Base-by-base conservation (phyloP, 768 basidiomycete species). In the Boletus coccyginus region DNA sequence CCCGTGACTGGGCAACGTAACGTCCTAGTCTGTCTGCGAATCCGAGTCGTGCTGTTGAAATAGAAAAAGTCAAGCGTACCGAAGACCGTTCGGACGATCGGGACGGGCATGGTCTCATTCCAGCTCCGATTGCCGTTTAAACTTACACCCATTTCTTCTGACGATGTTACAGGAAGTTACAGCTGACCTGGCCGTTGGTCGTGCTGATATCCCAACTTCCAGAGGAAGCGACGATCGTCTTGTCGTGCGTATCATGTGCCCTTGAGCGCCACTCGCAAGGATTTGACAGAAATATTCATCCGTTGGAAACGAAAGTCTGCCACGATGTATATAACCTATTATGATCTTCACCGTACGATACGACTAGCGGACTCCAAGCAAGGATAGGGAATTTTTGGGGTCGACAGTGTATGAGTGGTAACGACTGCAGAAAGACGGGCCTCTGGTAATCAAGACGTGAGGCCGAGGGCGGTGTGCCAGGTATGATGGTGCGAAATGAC, bases 261-360 rank as follows among this genome's bases (percentile, higher is more conserved):
- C 5, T 13, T 0, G 41, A 48, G 39, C 38, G 17, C 27, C 33
- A 31, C 35, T 31, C 35, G 39, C 27, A 32, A 21, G 44, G 56
- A 53, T 50, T 50, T 19, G 47, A 52, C 50, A 45, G 60, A 38
- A 16, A 43, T 27, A 27, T 27, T 27, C 6, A 5, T 27, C 27
- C 27, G 27, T 27, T 27, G 27, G 27, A 27, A 27, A 27, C 27
- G 27, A 8, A 36, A 21, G 19, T 10, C 7, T 41, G 41, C 44
- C 6, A n/a, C 11, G 12, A 40, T 12, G 19, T 42, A 44, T 48
- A 53, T 50, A 56, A 19, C n/a, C 50, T 43, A 68, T 66, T 68
- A 66, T 56, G 48, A 52, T 46, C 41, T 56, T 47, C 47, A 53
- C 38, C 12, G 49, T 66, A 65, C 52, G 21, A 33, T 69, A 69